Base-by-base conservation (phyloP, 2,329 filamentous ascomycete genomes). In the Zymoseptoria passerinii region DNA sequence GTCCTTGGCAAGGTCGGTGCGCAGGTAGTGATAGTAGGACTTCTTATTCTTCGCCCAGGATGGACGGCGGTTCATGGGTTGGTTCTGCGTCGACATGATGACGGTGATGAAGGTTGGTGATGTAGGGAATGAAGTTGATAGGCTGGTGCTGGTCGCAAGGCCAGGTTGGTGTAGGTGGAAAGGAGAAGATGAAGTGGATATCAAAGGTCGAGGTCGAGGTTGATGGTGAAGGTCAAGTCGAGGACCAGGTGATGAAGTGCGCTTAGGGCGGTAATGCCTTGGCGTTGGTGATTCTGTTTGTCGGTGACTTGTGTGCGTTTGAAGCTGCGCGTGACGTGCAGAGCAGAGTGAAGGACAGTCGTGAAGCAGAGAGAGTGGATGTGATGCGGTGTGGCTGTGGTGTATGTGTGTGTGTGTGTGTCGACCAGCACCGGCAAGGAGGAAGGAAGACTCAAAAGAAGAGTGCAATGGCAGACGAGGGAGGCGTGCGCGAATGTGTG, bases 1-100 rank as follows among this genome's bases (percentile, higher is more conserved):
- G 53, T 59, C 60, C 54, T 56, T 58, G 56, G 63, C 61, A 28
- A 65, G 58, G 48, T 62, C 56, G 35, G 62, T 63, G 54, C 63
- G 64, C 60, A 63, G 64, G 61, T 65, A 65, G 50, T 63, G 56
- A 18, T 60, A 60, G 52, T 64, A 68, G 13, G 66, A 62, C 28
- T 58, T 62, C 56, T 64, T 59, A 49, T 57, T 58, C 60, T 64
- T 63, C 28, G 65, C 66, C 64, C 66, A 69, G 2, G 65, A 67
- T 8, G 67, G 67, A 54, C 67, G 68, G 40, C 68, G 67, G 60
- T 69, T 61, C 44, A 59, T 59, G 6, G 66, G 66, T 53, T 67
- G 64, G 48, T 52, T 35, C 50, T 51, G 19, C n/a, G 57, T 44
- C 35, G 35, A 29, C 49, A 54, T 54, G 52, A 28, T 50, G 40